Conservation (phyloP, 768 basidiomycete species). For the Lepiota subincarnata region DNA sequence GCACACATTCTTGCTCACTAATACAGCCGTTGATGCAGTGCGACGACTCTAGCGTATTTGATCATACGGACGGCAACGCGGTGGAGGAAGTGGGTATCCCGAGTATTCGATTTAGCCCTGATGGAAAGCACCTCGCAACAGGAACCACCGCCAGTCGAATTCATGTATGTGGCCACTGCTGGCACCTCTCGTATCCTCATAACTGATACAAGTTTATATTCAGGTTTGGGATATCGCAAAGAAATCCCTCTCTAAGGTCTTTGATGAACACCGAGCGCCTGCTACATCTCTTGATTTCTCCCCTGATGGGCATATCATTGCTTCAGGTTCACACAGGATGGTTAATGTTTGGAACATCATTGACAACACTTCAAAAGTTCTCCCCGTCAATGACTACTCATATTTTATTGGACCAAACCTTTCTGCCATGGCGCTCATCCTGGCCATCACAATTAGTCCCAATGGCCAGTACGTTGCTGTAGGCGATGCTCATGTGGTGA, state of each 20-base stretch:
- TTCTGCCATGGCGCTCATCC: no score
- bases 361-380: constrained; percentile 27
- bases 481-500: constrained; percentile 66
- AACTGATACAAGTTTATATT: background rate
- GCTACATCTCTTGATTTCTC: no score
- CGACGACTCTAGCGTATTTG: constrained; percentile 50
- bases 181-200: constrained; percentile 33
- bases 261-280: constrained; percentile 65
- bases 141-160: constrained; percentile 91
- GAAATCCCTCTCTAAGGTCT: constrained; percentile 67
- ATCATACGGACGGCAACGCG: constrained; percentile 68
- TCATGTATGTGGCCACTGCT: constrained; percentile 47
- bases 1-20: background rate
- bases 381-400: constrained; percentile 39
- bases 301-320: constrained; percentile 68
- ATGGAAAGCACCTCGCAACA: constrained; percentile 86
- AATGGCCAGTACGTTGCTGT: constrained; percentile 62
- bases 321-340: constrained; percentile 71
- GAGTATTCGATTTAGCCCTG: constrained; percentile 87
- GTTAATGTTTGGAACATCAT: constrained; percentile 38
- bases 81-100: constrained; percentile 86
- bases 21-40: background rate
- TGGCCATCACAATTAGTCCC: constrained; percentile 69
- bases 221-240: constrained; percentile 88
- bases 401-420: no score